Base-by-base conservation (phyloP, 257 asterid species). In the Solanum virginianum region DNA sequence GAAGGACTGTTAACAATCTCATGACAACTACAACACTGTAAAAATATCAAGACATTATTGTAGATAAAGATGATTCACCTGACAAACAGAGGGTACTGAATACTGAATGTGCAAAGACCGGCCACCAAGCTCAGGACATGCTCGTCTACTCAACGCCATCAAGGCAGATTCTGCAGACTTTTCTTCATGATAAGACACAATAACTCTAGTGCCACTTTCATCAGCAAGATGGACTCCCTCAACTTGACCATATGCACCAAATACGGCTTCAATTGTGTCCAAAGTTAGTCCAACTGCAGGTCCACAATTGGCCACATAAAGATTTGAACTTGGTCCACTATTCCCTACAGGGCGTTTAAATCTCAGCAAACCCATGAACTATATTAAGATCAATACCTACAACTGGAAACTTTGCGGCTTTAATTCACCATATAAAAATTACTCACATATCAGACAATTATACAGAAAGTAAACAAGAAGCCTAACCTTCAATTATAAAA, bases 261-360 rank as follows among this genome's bases (percentile, higher is more conserved):
- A 96, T 5, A 84, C 98, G 5, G 93, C 87, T 16, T 91, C 90
- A 87, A 96, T 93, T 41, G 87, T 56, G 11, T 94, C 97, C 47
- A 90, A 86, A 1, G 98, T 91, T 57, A 94, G 89, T 47, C 98
- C 99, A 55, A 96, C 94, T 2, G 95, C 93, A 7, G 99, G 99
- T 26, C 99, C 99, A 86, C 99, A 96, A 85, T 96, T 96, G 39
- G 99, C 99, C 77, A 96, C 97, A 71, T 89, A 96, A 29, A 96
- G 94, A 88, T 95, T 96, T 74, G 97, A 91, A 84, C 97, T 95
- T 14, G 85, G 85, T 13, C 86, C 91, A 5, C 80, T 82, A 8
- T 80, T 88, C 82, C 91, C 90, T 82, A 88, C 90, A 80, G 98
- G 99, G 80, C 93, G 89, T 11, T 87, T 86, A 86, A 96, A 95